Evolutionary conservation across 106 monocot species (phyloP), one percentile per base, ranked within the genome.

Genomic region (Vanilla planifolia): DNA sequence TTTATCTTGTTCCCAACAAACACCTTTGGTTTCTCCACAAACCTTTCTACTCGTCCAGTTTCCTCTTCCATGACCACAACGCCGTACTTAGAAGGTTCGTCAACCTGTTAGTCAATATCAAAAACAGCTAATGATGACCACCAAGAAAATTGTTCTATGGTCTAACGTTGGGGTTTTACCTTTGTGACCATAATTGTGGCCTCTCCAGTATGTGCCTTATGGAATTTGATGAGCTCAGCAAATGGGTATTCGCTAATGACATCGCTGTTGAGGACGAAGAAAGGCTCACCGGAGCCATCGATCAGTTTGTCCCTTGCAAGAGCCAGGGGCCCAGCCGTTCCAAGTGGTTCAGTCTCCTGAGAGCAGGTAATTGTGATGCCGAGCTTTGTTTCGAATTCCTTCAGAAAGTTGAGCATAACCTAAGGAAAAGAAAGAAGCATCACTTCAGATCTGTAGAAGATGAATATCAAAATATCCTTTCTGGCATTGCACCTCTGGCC

Each of bases 11-110:
- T 80, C 19, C 80, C 80, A 4, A 80, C 80, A 23, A 76, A 80
- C 17, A 51, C 46, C 37, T 72, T 72, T 25, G 92, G 92, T 63
- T 92, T 92, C 70, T 86, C 92, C 2, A 92, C 92, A 47, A 92
- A 86, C 33, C 74, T 80, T 3, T 86, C 86, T 0, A 92, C 92
- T 74, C 71, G 80, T 60, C 86, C 83, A n/a, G 78, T 83, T 50
- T 56, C 77, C 48, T 92, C 86, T 2, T 92, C 86, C 77, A 75
- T 80, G 2, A 92, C 83, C 53, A 92, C 92, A 14, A 92, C 92
- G 25, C 92, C 92, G 3, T 92, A 92, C 63, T 92, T 92, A 3
- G 92, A 92, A 20, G 92, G 92, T 59, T 92, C 92, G 25, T 83
- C 75, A 0, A 92, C 90, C 90, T 90, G 30, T n/a, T n/a, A n/a